A percentile compares a stretch with the other conserved stretches of the same genome.
phyloP scores from a whole-genome alignment of 352 stramenopile species.

The Phytopythium mirpurense region DNA sequence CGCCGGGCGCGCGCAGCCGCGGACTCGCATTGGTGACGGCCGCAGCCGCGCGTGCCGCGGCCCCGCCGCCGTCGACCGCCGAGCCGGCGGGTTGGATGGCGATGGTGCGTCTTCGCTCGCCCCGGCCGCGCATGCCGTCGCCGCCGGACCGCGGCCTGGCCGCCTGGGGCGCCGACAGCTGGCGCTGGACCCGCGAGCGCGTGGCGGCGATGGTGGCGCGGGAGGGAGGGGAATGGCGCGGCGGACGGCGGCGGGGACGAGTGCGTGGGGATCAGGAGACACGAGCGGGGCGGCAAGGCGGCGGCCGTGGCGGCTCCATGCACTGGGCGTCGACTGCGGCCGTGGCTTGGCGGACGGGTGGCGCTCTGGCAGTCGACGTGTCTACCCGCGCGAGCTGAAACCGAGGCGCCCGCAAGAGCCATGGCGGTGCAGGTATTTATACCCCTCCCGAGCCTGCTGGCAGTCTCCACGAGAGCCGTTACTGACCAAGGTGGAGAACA shows the following conservation, averaged over 20 bases:
- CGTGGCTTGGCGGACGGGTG: not conserved
- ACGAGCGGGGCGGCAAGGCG: not conserved
- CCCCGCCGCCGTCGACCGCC: not conserved
- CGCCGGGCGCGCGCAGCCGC: too few species aligned
- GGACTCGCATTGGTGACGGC: too few species aligned
- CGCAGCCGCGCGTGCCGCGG: not conserved
- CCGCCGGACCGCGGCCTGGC: not conserved
- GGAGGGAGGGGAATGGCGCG: too few species aligned
- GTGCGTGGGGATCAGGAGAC: not conserved
- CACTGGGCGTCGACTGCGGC: not conserved
- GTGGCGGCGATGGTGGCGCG: slow-evolving; percentile 3
- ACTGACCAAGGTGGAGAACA: too few species aligned
- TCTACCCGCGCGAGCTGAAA: not conserved
- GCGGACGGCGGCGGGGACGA: not conserved
- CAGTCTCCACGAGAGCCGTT: too few species aligned
- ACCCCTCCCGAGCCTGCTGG: too few species aligned
- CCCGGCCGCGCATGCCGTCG: not conserved
- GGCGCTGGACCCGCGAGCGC: not conserved
- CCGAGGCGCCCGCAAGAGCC: not conserved
- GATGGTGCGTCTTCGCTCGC: slow-evolving; percentile 2
- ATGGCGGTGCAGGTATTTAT: not conserved
- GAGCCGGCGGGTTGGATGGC: slow-evolving; percentile 1
- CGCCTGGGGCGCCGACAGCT: slow-evolving; percentile 1
- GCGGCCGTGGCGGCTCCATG: not conserved
- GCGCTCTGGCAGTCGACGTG: not conserved